Base-by-base conservation (phyloP, 2,329 filamentous ascomycete species). In the Epicoccum nigrum region DNA sequence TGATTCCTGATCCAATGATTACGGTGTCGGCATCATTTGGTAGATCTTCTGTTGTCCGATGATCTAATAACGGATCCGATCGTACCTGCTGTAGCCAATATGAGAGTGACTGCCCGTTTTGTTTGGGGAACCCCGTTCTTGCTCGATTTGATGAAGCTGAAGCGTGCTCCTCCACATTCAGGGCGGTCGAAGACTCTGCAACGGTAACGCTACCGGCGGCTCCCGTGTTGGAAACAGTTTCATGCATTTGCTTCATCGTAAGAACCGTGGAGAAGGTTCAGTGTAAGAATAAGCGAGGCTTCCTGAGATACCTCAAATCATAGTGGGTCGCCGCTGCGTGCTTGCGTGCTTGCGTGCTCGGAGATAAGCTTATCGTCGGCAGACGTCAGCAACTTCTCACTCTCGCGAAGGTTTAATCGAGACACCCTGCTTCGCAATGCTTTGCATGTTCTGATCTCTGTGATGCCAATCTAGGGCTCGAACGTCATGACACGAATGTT, bases 1-100 rank as follows among this genome's bases (percentile, higher is more conserved):
- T 64, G 23, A 68, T 56, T 19, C 72, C 71, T 7, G 66, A 69
- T 5, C 72, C 70, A 21, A 75, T 64, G 13, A 75, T 59, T 9
- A 74, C 54, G 33, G 69, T 71, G 50, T 75, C 67, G 21, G 59
- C 62, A 15, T 61, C 50, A 2, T 43, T 7, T 13, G 72, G 70
- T 8, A 75, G 46, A 1, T 59, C 43, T 8, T 60, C 32, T 4
- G 72, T 72, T 13, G 62, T 70, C 17, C 68, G 64, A 28, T 70
- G 58, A 21, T 66, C 54, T 7, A 67, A 27, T 2, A 67, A 33
- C 6, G 65, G 59, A 42, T 67, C 63, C 27, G 55, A 58, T 11
- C 63, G 54, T n/a, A 68, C 62, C 54, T 68, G 59, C 35, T 68
- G 63, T 6, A 67, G 51, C 63, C 65, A 68, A 23, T 64, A 64